Evolutionary conservation across 2,329 filamentous ascomycete genomes (phyloP).

Genomic region (Xylariaceae sp.): DNA sequence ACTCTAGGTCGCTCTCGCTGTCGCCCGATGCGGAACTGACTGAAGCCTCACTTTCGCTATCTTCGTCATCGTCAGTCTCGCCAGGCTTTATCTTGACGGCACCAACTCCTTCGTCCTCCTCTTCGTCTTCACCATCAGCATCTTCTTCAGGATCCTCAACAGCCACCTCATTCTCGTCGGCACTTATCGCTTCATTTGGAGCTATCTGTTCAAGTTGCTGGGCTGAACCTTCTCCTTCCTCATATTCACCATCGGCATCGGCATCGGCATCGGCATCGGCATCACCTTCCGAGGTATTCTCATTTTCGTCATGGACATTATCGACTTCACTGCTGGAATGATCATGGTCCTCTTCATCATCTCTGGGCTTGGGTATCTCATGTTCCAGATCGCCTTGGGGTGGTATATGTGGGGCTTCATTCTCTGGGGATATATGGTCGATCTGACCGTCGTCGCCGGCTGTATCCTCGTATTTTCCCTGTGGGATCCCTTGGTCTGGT

Average conservation of each 20-base stretch:
- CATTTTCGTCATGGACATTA: conserved; percentile 34
- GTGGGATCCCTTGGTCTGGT: conserved; percentile 8
- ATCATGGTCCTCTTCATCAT: conserved; percentile 16
- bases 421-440: conserved; percentile 16
- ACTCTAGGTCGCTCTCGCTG: conserved; percentile 24
- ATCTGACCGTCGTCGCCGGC: conserved; percentile 18
- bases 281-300: conserved; percentile 32
- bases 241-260: conserved; percentile 38
- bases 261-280: conserved; percentile 41
- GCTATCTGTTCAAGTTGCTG: conserved; percentile 1
- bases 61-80: conserved; percentile 43
- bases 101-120: conserved; percentile 51
- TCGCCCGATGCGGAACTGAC: conserved; percentile 22
- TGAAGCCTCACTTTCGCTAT: conserved; percentile 32
- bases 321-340: conserved; percentile 22
- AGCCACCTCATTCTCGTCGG: conserved; percentile 22
- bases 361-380: conserved; percentile 21
- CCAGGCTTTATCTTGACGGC: conserved; percentile 54
- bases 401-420: background rate
- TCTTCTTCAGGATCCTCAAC: conserved; percentile 29
- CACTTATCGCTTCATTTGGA: conserved; percentile 4
- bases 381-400: conserved; percentile 3
- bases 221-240: conserved; percentile 24
- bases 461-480: conserved; percentile 19
- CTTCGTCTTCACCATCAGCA: conserved; percentile 30